phyloP scores from a whole-genome alignment of 805 yeast species.

The Debaryomyces castellii region DNA sequence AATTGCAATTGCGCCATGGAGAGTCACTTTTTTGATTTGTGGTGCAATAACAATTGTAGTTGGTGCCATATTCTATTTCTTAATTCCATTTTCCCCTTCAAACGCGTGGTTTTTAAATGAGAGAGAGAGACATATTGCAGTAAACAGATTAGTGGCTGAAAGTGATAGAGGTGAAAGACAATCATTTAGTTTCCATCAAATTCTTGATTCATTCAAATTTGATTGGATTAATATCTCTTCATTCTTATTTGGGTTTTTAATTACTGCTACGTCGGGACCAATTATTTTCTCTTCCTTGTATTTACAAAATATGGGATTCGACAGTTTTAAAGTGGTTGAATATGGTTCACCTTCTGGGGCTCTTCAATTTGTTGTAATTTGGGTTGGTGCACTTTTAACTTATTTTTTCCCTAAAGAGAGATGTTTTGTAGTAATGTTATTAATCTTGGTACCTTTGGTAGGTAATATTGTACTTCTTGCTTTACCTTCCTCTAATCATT shows the following conservation, averaged over 20 bases:
- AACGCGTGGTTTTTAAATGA: conserved; percentile 23
- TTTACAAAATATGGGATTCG: conserved; percentile 12
- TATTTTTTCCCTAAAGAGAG: conserved; percentile 19
- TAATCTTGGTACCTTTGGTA: conserved; percentile 17
- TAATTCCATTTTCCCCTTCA: conserved; percentile 16
- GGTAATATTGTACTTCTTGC: conserved; percentile 18
- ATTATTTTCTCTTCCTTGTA: conserved; percentile 18
- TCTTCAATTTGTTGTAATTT: conserved; percentile 20
- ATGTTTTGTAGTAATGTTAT: conserved; percentile 11
- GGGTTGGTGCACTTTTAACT: conserved; percentile 18
- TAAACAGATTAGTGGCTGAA: conserved; percentile 14
- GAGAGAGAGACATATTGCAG: conserved; percentile 16
- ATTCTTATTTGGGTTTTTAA: conserved; percentile 13
- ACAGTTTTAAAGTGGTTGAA: conserved; percentile 16
- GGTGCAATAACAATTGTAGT: conserved; percentile 16
- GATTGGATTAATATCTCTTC: conserved; percentile 12
- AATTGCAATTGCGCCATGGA: conserved; percentile 4
- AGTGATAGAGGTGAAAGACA: conserved; percentile 23
- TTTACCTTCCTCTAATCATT: conserved; percentile 12
- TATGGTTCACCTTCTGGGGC: conserved; percentile 30
- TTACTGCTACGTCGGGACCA: conserved; percentile 18
- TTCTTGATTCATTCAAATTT: conserved; percentile 22
- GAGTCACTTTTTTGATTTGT: conserved; percentile 12
- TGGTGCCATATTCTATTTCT: conserved; percentile 10
- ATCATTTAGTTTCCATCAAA: conserved; percentile 20